These are phyloP conservation scores for Fomitopsis betulina DNA, from an alignment of 1,284 basidiomycete species.

Conservation along the genomic window DNA sequence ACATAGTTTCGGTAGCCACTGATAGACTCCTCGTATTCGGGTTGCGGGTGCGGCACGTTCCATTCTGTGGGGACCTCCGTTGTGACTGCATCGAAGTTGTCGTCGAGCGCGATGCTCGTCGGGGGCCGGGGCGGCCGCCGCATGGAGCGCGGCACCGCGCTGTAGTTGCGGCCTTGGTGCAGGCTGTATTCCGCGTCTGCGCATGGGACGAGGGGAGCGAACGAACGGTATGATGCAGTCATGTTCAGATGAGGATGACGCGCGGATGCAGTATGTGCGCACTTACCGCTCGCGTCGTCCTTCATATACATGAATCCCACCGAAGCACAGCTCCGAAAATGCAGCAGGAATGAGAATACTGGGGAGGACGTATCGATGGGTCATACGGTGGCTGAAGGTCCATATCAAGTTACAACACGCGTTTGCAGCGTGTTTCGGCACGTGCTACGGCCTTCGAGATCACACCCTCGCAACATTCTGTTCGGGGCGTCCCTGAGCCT, in stretches of 20 bases:
- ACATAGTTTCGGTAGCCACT: slow-evolving; percentile 40
- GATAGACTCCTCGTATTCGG: slow-evolving; percentile 28
- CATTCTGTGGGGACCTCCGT: slow-evolving; percentile 30
- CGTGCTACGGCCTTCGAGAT: slow-evolving; percentile 10
- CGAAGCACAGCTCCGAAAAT: slow-evolving; percentile 6
- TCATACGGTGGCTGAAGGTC: slow-evolving; percentile 6
- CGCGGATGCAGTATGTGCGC: background rate
- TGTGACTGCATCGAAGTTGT: slow-evolving; percentile 38
- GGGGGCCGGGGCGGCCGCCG: slow-evolving; percentile 30
- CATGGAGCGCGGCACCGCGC: slow-evolving; percentile 4
- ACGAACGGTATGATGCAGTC: background rate
- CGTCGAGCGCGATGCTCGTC: slow-evolving; percentile 34
- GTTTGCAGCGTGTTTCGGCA: slow-evolving; percentile 25
- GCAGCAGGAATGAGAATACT: background rate
- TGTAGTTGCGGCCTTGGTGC: slow-evolving; percentile 5
- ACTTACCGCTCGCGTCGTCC: slow-evolving; percentile 12
- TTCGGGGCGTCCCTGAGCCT: background rate
- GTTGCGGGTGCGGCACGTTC: slow-evolving; percentile 24
- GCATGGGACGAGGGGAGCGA: background rate
- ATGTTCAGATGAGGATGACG: background rate
- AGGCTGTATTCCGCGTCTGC: slow-evolving; percentile 1
- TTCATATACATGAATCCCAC: slow-evolving; percentile 15
- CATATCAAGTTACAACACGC: slow-evolving; percentile 19
- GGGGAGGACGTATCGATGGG: slow-evolving; percentile 3
- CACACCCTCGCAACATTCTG: background rate